Evolutionary conservation across 306 rosid genomes (phyloP), one percentile per base, ranked within the genome.

Genomic region (Bauhinia variegata): DNA sequence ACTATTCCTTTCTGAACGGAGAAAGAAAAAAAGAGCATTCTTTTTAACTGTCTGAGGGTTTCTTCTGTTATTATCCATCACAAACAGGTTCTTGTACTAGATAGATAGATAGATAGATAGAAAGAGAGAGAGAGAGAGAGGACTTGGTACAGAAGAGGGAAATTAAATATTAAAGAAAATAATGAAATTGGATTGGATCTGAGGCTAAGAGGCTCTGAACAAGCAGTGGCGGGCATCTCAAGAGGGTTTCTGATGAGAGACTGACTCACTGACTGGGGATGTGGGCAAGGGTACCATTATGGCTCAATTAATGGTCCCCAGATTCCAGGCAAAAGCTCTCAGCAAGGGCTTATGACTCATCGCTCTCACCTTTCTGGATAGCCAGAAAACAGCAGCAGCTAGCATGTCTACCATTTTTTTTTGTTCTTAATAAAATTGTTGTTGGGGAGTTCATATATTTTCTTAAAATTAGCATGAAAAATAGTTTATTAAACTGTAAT

Each of bases 221-320:
- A 74, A 55, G 64, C 62, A 80, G 76, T 67, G 72, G 65, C 31
- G 76, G 54, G 58, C 30, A 79, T 55, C 65, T 72, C 76, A 67
- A 82, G 83, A 68, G 73, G 47, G 46, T 50, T 60, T 70, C 56
- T 74, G n/a, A n/a, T n/a, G n/a, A n/a, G n/a, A n/a, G n/a, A n/a
- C n/a, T n/a, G 77, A 59, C 34, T 46, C 30, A 28, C 68, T 11
- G 44, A 70, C 73, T 63, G 67, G 34, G 15, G 28, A n/a, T 8
- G 23, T 47, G n/a, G 63, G 50, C 8, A 65, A 65, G 66, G 62
- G 65, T 51, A 42, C 67, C 63, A 62, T 18, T 49, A 73, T 47
- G 60, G 43, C 49, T 78, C 64, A 70, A 74, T 72, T 32, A 78
- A 80, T 85, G 86, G 87, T 85, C 87, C 91, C 85, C 68, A 37